Conservation (phyloP, 1,284 basidiomycete genomes). For the Ustilago xerochloae region DNA sequence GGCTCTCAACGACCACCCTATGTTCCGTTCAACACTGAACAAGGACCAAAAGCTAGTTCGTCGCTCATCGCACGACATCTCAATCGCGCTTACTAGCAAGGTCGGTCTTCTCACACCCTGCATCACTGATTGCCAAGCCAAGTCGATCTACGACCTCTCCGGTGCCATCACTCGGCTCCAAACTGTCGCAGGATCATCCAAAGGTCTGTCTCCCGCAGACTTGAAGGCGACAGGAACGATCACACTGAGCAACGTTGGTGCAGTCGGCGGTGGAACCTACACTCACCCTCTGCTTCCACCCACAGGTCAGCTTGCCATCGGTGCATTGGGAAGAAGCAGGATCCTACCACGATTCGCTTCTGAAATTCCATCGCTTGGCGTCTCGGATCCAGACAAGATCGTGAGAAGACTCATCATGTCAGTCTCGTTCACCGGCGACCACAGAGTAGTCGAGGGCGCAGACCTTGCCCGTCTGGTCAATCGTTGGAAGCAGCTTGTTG, state of each 20-base stretch:
- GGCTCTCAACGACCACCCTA: slow-evolving; percentile 83
- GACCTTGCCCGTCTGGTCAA: slow-evolving; percentile 91
- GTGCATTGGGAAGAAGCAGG: slow-evolving; percentile 76
- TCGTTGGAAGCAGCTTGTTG: slow-evolving; percentile 85
- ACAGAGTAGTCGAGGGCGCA: slow-evolving; percentile 89
- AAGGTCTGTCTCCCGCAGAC: slow-evolving; percentile 26
- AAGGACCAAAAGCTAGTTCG: slow-evolving; percentile 32
- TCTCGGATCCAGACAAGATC: slow-evolving; percentile 30
- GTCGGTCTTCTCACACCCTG: slow-evolving; percentile 87
- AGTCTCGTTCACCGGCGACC: slow-evolving; percentile 75
- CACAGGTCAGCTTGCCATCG: slow-evolving; percentile 89
- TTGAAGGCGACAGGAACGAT: slow-evolving; percentile 73
- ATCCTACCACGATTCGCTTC: slow-evolving; percentile 49
- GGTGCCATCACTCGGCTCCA: slow-evolving; percentile 44
- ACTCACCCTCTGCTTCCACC: slow-evolving; percentile 77
- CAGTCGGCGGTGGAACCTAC: slow-evolving; percentile 57
- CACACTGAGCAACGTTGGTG: slow-evolving; percentile 78
- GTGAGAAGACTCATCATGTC: slow-evolving; percentile 53
- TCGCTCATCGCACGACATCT: slow-evolving; percentile 60
- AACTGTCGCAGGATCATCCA: slow-evolving; percentile 21
- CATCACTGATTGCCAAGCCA: slow-evolving; percentile 75
- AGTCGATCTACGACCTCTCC: slow-evolving; percentile 75
- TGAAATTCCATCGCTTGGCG: slow-evolving; percentile 33
- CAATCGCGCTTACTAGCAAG: slow-evolving; percentile 81
- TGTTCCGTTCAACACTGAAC: slow-evolving; percentile 72